A percentile compares a stretch with the other conserved stretches of the same genome.
Conservation (phyloP, 1,139 yeast genomes). For the Magnusiomyces paraingens region DNA sequence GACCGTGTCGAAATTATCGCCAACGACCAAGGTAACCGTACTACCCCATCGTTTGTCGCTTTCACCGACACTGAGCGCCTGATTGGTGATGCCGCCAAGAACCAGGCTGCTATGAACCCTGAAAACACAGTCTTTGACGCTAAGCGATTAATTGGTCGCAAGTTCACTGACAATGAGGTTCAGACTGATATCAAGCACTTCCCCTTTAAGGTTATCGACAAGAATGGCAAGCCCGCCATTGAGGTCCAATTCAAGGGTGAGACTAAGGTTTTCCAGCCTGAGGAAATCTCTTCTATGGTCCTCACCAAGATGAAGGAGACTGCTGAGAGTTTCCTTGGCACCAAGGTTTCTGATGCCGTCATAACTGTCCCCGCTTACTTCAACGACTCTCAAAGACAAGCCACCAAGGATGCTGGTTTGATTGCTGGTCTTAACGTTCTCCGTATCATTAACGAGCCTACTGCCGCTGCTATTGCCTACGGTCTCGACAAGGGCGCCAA, state of each 20-base stretch:
- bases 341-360: conserved; percentile 81
- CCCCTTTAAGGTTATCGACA: conserved; percentile 90
- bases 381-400: conserved; percentile 94
- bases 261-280: conserved; percentile 89
- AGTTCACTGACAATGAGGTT: conserved; percentile 78
- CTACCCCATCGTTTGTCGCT: conserved; percentile 95
- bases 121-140: conserved; percentile 93
- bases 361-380: conserved; percentile 93
- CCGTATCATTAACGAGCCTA: conserved; percentile 93
- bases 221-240: conserved; percentile 79
- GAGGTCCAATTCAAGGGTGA: conserved; percentile 94
- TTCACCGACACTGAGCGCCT: conserved; percentile 94
- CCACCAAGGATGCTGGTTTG: conserved; percentile 95
- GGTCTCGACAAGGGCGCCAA: conserved; percentile 91
- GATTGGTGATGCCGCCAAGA: conserved; percentile 98
- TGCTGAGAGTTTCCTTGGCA: conserved; percentile 88
- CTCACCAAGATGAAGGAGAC: conserved; percentile 93
- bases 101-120: conserved; percentile 97
- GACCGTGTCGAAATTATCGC: conserved; percentile 91
- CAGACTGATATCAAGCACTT: conserved; percentile 91
- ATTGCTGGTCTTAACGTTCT: conserved; percentile 91
- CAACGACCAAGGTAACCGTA: conserved; percentile 98
- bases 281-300: conserved; percentile 92
- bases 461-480: conserved; percentile 88
- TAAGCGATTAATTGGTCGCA: conserved; percentile 94